A percentile compares a stretch with the other conserved stretches of the same genome.
Evolutionary conservation across 441 rosid species (phyloP).

Genomic region (Flueggea neowawraea): DNA sequence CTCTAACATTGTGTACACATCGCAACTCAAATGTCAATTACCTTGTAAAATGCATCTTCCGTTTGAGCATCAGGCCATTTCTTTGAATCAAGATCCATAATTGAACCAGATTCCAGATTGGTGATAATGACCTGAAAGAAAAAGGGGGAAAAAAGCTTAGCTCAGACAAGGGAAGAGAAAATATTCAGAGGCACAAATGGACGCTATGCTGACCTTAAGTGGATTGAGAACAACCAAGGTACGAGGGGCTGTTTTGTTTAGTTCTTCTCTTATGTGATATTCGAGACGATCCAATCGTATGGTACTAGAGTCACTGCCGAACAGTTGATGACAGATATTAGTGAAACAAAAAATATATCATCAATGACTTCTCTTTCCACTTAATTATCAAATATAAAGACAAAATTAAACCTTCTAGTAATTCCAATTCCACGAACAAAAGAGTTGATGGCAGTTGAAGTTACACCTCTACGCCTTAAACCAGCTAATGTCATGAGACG

Average conservation of each 20-base stretch:
- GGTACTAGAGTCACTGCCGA: conserved; percentile 76
- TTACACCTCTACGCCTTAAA: conserved; percentile 87
- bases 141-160: neutral
- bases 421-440: conserved; percentile 93
- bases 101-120: conserved; percentile 58
- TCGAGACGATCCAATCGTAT: conserved; percentile 89
- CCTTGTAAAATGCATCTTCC: conserved; percentile 82
- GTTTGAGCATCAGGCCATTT: conserved; percentile 90
- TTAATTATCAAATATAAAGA: neutral
- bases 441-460: conserved; percentile 78
- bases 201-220: conserved; percentile 55
- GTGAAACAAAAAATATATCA: conserved; percentile 2
- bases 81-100: conserved; percentile 79
- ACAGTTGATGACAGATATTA: conserved; percentile 14
- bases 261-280: conserved; percentile 91
- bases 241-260: conserved; percentile 83
- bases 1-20: too few relatives aligned
- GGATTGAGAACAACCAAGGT: conserved; percentile 87
- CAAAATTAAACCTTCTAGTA: conserved; percentile 69
- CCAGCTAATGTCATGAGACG: conserved; percentile 98
- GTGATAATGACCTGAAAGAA: conserved; percentile 63
- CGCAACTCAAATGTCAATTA: conserved; percentile 10
- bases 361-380: neutral
- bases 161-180: too few relatives aligned
- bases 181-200: neutral